These are phyloP conservation scores for Pythium aphanidermatum DNA, from an alignment of 352 stramenopile genomes.

Conservation along the genomic window DNA sequence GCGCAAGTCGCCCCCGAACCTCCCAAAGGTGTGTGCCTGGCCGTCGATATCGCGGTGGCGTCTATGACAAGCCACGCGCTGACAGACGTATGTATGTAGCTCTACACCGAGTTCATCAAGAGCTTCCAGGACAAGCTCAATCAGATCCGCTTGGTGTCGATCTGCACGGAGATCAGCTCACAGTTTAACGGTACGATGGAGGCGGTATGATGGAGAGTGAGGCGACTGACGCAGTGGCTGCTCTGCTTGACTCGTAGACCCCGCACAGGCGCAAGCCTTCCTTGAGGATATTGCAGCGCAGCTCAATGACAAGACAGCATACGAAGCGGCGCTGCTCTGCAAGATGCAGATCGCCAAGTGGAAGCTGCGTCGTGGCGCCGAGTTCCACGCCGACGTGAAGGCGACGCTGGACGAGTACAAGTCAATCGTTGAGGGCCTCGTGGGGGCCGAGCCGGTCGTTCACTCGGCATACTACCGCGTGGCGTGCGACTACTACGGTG, in stretches of 20 bases:
- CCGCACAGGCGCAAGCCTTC: slow-evolving; percentile 62
- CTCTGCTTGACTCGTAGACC: too few relatives aligned
- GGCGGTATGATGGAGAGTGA: background rate
- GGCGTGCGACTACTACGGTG: slow-evolving; percentile 91
- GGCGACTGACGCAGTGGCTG: too few relatives aligned
- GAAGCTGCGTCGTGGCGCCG: slow-evolving; percentile 53
- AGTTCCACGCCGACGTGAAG: slow-evolving; percentile 63
- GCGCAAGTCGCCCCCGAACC: slow-evolving; percentile 49
- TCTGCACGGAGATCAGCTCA: slow-evolving; percentile 87
- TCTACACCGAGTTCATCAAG: slow-evolving; percentile 94
- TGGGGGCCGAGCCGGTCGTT: slow-evolving; percentile 87
- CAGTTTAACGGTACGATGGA: slow-evolving; percentile 45
- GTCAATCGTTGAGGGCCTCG: slow-evolving; percentile 69
- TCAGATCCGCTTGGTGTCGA: slow-evolving; percentile 89
- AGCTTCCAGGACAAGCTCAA: slow-evolving; percentile 96
- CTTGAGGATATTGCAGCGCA: slow-evolving; percentile 57
- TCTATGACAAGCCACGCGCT: too few relatives aligned
- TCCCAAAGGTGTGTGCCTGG: slow-evolving; percentile 33
- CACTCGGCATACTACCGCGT: slow-evolving; percentile 92
- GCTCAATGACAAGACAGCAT: slow-evolving; percentile 51
- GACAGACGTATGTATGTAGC: slow-evolving; percentile 19
- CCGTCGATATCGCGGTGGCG: too few relatives aligned
- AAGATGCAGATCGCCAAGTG: slow-evolving; percentile 73
- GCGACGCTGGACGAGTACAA: slow-evolving; percentile 62
- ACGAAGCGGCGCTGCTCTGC: slow-evolving; percentile 66